Percentiles rank a stretch among this genome's conserved stretches.
Evolutionary conservation across 805 yeast genomes (phyloP).

Genomic region (Scheffersomyces spartinae): DNA sequence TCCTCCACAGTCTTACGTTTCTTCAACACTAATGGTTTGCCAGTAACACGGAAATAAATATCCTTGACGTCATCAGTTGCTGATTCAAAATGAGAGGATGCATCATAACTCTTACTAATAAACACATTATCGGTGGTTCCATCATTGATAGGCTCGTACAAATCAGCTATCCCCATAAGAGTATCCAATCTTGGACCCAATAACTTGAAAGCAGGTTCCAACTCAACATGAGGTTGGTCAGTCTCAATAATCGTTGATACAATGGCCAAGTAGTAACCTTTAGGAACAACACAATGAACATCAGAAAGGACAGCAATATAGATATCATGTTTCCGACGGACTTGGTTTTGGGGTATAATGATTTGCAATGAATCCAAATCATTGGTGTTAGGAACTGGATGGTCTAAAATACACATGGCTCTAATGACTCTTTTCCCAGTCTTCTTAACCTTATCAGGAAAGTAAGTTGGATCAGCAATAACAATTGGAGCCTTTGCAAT

Average conservation of each 20-base stretch:
- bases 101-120: conserved; percentile 84
- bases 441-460: conserved; percentile 70
- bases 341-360: conserved; percentile 94
- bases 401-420: conserved; percentile 82
- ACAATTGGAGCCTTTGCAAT: conserved; percentile 85
- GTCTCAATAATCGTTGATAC: conserved; percentile 93
- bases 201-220: conserved; percentile 87
- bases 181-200: conserved; percentile 74
- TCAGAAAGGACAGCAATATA: conserved; percentile 85
- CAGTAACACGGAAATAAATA: conserved; percentile 81
- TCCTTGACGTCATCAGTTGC: conserved; percentile 97
- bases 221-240: conserved; percentile 79
- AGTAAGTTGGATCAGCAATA: conserved; percentile 96
- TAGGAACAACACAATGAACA: conserved; percentile 82
- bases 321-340: conserved; percentile 84
- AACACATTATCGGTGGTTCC: conserved; percentile 72
- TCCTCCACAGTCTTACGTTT: conserved; percentile 61
- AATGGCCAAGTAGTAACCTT: conserved; percentile 85
- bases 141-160: conserved; percentile 78
- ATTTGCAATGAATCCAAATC: conserved; percentile 87
- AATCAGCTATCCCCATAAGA: conserved; percentile 87
- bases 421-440: conserved; percentile 69
- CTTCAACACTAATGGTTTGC: conserved; percentile 81
- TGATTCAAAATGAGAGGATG: conserved; percentile 89
- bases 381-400: conserved; percentile 73